These are phyloP conservation scores for Nissolia schottii DNA, from an alignment of 306 rosid species.

Conservation along the genomic window DNA sequence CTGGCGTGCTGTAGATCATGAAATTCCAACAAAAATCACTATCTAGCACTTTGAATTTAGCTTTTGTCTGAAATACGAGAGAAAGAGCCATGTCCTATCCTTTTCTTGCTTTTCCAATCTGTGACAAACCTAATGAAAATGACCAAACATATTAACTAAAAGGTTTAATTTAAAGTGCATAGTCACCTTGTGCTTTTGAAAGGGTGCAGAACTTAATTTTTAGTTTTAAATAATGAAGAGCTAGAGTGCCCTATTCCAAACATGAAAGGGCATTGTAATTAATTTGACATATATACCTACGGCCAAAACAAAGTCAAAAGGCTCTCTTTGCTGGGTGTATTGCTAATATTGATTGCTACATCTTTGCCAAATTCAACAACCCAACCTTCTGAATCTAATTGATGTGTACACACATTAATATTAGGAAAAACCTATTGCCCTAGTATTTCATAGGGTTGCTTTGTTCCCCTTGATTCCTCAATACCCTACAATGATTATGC, in stretches of 20 bases:
- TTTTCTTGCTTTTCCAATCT: constrained; percentile 24
- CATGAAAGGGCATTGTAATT: constrained; percentile 29
- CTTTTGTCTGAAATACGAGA: constrained; percentile 27
- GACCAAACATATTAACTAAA: constrained; percentile 19
- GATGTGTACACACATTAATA: constrained; percentile 2
- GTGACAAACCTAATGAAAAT: constrained; percentile 24
- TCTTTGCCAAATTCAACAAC: constrained; percentile 4
- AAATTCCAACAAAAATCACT: background rate
- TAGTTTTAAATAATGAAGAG: background rate
- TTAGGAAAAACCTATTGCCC: background rate
- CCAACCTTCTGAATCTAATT: background rate
- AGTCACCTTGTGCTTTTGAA: constrained; percentile 9
- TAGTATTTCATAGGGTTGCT: constrained; percentile 17
- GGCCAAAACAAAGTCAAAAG: constrained; percentile 33
- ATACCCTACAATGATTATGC: constrained; percentile 17
- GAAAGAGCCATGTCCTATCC: constrained; percentile 24
- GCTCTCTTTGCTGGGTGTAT: background rate
- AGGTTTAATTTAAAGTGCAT: background rate
- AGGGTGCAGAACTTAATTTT: background rate
- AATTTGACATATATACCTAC: background rate
- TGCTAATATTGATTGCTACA: constrained; percentile 24
- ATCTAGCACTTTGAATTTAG: background rate
- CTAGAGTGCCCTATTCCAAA: background rate
- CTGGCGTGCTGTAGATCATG: too few species aligned
- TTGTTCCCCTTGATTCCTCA: constrained; percentile 21